Evolutionary conservation across 2,329 filamentous ascomycete species (phyloP).

Genomic region (Teratosphaeria destructans): DNA sequence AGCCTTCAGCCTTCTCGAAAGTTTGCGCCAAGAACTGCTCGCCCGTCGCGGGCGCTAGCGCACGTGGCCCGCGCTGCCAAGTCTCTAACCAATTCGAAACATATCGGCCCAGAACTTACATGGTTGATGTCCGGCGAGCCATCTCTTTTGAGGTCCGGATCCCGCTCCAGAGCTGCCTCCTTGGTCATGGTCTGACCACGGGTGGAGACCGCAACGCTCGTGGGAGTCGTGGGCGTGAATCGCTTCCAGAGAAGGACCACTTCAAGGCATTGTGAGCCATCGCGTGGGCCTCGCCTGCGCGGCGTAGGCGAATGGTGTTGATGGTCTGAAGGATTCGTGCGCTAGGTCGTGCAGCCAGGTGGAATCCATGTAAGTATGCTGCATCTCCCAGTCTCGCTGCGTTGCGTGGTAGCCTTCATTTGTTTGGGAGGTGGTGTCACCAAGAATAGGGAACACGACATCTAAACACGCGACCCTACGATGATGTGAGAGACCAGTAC

Average conservation of each 20-base stretch:
- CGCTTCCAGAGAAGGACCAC: neutral
- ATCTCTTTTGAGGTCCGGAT: neutral
- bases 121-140: neutral
- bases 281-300: neutral
- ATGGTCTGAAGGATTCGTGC: neutral
- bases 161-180: neutral
- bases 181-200: neutral
- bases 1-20: neutral
- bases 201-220: neutral
- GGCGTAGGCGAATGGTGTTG: neutral
- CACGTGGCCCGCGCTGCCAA: neutral
- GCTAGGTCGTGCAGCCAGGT: neutral
- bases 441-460: neutral
- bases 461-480: neutral
- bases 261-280: neutral
- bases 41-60: neutral
- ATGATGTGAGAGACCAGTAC: neutral
- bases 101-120: neutral
- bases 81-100: neutral
- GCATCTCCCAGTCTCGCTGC: neutral
- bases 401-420: neutral
- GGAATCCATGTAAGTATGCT: neutral
- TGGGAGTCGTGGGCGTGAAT: neutral
- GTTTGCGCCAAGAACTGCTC: neutral
- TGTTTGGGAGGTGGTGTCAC: neutral